A percentile compares a stretch with the other conserved stretches of the same genome.
Conservation (phyloP, 805 yeast genomes). For the Metschnikowia continentalis region DNA sequence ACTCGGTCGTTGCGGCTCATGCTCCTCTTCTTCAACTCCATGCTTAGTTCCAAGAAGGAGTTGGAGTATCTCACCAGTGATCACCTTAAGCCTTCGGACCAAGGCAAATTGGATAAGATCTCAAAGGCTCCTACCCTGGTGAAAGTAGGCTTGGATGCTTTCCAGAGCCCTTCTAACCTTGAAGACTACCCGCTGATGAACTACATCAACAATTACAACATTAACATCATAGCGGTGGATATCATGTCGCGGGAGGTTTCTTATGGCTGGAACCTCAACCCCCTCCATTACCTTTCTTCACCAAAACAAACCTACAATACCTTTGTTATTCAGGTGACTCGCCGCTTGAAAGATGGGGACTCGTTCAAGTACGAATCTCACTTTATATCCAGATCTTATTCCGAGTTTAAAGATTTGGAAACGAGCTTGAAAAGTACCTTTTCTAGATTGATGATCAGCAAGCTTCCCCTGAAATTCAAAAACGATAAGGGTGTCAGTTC, state of each 20-base stretch:
- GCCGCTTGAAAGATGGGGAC: slow-evolving; percentile 13
- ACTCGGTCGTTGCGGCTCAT: slow-evolving; percentile 59
- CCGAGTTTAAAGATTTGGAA: slow-evolving; percentile 62
- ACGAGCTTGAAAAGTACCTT: slow-evolving; percentile 47
- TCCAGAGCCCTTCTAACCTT: slow-evolving; percentile 10
- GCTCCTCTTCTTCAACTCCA: slow-evolving; percentile 68
- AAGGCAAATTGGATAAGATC: slow-evolving; percentile 35
- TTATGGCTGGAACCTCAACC: slow-evolving; percentile 18
- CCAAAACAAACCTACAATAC: slow-evolving; percentile 25
- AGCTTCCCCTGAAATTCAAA: slow-evolving; percentile 52
- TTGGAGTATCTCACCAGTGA: slow-evolving; percentile 36
- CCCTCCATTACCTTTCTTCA: slow-evolving; percentile 6
- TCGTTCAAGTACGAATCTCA: slow-evolving; percentile 22
- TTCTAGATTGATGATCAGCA: slow-evolving; percentile 62
- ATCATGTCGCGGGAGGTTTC: slow-evolving; percentile 12
- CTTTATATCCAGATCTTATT: slow-evolving; percentile 59
- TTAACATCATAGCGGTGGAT: slow-evolving; percentile 69
- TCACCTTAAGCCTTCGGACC: slow-evolving; percentile 35
- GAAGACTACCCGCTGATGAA: slow-evolving; percentile 22
- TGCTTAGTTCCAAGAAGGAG: slow-evolving; percentile 61
- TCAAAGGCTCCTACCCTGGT: slow-evolving; percentile 14
- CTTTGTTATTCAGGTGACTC: slow-evolving; percentile 47
- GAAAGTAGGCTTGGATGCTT: slow-evolving; percentile 12
- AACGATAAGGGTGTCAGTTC: slow-evolving; percentile 27
- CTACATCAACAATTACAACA: slow-evolving; percentile 52